Conservation (phyloP, 2,329 filamentous ascomycete genomes). For the Eutypella sp. region DNA sequence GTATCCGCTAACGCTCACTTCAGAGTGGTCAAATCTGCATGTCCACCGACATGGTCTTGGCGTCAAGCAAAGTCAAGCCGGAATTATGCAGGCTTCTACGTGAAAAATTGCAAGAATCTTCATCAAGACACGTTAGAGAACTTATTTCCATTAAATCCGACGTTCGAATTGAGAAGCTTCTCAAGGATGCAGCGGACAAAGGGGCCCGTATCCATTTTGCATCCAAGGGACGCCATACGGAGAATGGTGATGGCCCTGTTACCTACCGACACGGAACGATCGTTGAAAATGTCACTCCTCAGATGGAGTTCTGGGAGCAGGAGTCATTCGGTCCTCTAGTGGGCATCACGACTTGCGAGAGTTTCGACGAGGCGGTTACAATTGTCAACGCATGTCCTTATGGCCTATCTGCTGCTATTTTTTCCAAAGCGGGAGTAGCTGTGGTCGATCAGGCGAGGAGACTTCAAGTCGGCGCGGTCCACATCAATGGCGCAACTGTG, state of each 20-base stretch:
- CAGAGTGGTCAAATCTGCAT: slow-evolving; percentile 30
- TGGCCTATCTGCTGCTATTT: slow-evolving; percentile 16
- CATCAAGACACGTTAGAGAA: too few species aligned
- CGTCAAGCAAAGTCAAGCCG: slow-evolving; percentile 7
- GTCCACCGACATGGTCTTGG: slow-evolving; percentile 25
- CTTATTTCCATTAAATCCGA: slow-evolving; percentile 2
- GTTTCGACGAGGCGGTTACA: slow-evolving; percentile 9
- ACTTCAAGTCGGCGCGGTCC: slow-evolving; percentile 13
- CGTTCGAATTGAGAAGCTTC: slow-evolving; percentile 2
- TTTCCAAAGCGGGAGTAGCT: slow-evolving; percentile 3
- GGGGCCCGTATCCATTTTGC: not conserved
- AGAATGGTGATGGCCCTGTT: not conserved
- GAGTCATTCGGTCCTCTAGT: slow-evolving; percentile 18
- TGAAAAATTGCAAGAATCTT: too few species aligned
- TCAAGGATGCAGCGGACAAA: not conserved
- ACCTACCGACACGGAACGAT: not conserved
- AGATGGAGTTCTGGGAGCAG: slow-evolving; percentile 11
- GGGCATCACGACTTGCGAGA: slow-evolving; percentile 5
- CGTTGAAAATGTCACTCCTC: slow-evolving; percentile 10
- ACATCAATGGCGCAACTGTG: slow-evolving; percentile 17
- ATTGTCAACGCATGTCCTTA: slow-evolving; percentile 12
- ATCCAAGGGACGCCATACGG: too few species aligned
- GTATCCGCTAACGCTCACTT: slow-evolving; percentile 1
- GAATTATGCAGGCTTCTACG: too few species aligned
- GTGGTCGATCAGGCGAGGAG: slow-evolving; percentile 5